Conservation (phyloP, 371 early-diverging fungal genomes). For the Lichtheimia ornata region DNA sequence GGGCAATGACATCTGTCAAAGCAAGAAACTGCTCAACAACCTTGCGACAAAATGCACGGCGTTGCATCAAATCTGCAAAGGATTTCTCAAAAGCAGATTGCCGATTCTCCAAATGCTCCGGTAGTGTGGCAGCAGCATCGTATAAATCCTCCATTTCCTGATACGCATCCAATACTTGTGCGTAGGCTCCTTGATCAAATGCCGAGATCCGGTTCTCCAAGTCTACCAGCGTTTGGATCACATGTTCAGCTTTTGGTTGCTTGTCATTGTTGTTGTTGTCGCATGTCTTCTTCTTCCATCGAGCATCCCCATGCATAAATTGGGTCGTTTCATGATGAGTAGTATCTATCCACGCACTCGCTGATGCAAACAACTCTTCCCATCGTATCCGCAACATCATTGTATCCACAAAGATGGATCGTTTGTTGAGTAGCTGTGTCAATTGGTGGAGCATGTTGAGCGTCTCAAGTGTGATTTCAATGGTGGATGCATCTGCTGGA, state of each 20-base stretch:
- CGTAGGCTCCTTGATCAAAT: slow-evolving; percentile 23
- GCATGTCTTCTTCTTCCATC: slow-evolving; percentile 4
- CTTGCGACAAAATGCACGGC: slow-evolving; percentile 22
- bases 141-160: slow-evolving; percentile 32
- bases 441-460: slow-evolving; percentile 35
- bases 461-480: slow-evolving; percentile 49
- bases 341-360: slow-evolving; percentile 16
- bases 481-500: slow-evolving; percentile 54
- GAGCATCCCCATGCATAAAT: slow-evolving; percentile 16
- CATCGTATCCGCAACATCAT: slow-evolving; percentile 30
- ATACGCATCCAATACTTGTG: slow-evolving; percentile 26
- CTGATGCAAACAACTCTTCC: slow-evolving; percentile 28
- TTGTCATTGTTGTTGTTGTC: slow-evolving; percentile 2
- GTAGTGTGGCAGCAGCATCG: neutral
- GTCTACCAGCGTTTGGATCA: slow-evolving; percentile 14
- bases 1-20: slow-evolving; percentile 24
- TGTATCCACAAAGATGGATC: slow-evolving; percentile 18
- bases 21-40: slow-evolving; percentile 38
- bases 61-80: slow-evolving; percentile 26
- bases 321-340: slow-evolving; percentile 19
- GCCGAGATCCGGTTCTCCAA: slow-evolving; percentile 21
- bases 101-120: slow-evolving; percentile 10
- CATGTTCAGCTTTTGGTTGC: slow-evolving; percentile 11
- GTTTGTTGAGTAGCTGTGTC: slow-evolving; percentile 18
- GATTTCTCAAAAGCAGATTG: slow-evolving; percentile 32